Evolutionary conservation across 2,329 filamentous ascomycete genomes (phyloP), one percentile per base, ranked within the genome.

Genomic region (Penicillium decumbens): DNA sequence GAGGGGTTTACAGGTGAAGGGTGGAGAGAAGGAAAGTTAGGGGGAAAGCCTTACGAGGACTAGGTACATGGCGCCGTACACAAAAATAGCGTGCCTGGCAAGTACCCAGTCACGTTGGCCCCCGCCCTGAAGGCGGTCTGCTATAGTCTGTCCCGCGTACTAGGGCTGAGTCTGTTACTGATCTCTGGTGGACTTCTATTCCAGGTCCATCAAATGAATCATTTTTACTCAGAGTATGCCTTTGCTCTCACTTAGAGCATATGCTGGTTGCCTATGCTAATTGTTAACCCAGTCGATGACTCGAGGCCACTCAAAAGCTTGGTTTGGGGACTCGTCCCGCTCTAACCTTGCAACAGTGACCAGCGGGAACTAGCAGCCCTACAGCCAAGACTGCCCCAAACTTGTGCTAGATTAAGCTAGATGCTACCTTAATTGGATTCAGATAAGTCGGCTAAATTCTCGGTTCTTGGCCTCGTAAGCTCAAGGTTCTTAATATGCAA

Each of bases 21-120:
- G 54, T 49, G 54, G 49, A 49, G 54, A 49, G 50, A 54, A 58
- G 51, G 53, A 51, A 54, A 57, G 53, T 59, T 59, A 51, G 59
- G 50, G 51, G 56, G 57, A 45, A 58, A 53, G 29, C 33, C 46
- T 43, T 43, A 33, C 32, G 35, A 41, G 43, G 47, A 50, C 29
- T 38, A 35, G 45, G 51, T 41, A 47, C 47, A 49, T 43, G 13
- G 41, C 27, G 33, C 30, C 42, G 39, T 46, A 47, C 43, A 53
- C 44, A 44, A 49, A 49, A 55, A 51, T 58, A 56, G 53, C 35
- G 47, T 58, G 49, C 41, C 56, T 54, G 51, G 25, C 7, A 50
- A 45, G 55, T 50, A 43, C 46, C 56, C 56, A 59, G 47, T 54
- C 50, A 57, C 37, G 44, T 33, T 32, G 18, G 10, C 28, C 27